These are phyloP conservation scores for Dichomitus squalens DNA, from an alignment of 1,284 basidiomycete genomes.

Conservation along the genomic window DNA sequence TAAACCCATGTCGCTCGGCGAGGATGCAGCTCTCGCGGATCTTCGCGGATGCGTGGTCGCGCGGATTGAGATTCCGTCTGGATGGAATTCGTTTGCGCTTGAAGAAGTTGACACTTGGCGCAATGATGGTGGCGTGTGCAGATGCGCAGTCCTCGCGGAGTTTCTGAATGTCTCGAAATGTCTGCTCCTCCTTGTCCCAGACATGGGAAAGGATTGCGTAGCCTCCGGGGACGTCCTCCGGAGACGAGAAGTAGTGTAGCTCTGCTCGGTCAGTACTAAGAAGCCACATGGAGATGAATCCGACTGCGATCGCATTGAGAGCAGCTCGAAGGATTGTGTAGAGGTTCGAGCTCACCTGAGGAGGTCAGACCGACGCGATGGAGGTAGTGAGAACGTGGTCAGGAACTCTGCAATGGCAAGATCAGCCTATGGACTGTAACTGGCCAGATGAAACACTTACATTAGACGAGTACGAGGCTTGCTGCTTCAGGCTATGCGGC, in stretches of 20 bases:
- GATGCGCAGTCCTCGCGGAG: background rate
- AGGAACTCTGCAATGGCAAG: too few species aligned
- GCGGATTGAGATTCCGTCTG: background rate
- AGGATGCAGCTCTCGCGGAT: slow-evolving; percentile 1
- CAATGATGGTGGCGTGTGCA: background rate
- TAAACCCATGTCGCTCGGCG: slow-evolving; percentile 1
- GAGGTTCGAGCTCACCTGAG: too few species aligned
- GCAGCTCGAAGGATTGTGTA: too few species aligned
- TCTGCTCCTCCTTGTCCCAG: slow-evolving; percentile 3
- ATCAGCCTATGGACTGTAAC: too few species aligned
- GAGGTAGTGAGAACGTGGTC: too few species aligned
- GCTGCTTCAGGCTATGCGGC: too few species aligned
- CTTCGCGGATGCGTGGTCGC: background rate
- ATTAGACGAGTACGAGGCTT: too few species aligned
- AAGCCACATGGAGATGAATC: background rate
- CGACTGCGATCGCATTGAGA: too few species aligned
- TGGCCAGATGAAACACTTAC: too few species aligned
- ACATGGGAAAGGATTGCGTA: slow-evolving; percentile 3
- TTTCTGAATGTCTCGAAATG: background rate
- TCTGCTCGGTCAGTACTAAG: background rate
- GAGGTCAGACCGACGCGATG: too few species aligned
- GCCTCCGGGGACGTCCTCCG: background rate
- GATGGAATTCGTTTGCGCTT: background rate
- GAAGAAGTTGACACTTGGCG: background rate
- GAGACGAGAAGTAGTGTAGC: background rate